Conservation (phyloP, 768 basidiomycete species). For the Fistulinella prunicolor region DNA sequence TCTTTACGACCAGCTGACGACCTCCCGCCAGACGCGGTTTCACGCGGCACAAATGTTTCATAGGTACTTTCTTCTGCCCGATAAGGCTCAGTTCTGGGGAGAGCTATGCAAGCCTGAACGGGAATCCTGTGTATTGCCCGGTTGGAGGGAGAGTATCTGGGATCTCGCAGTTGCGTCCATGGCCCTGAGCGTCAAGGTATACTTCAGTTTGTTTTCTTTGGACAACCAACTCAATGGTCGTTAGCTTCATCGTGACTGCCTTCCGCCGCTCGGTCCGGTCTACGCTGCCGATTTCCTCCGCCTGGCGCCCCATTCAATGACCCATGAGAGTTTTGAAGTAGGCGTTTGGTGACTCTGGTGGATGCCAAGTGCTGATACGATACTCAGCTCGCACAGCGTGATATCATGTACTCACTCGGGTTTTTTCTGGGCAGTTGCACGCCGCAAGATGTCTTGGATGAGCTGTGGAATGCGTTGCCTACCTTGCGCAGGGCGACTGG, state of each 20-base stretch:
- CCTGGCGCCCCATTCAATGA: constrained; percentile 47
- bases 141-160: constrained; percentile 44
- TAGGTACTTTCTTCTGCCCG: constrained; percentile 49
- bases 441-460: constrained; percentile 48
- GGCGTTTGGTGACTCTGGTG: neutral
- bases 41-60: constrained; percentile 62
- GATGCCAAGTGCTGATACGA: neutral
- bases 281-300: constrained; percentile 48
- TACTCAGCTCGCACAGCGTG: constrained; percentile 51
- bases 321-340: constrained; percentile 55
- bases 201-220: neutral
- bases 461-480: constrained; percentile 56
- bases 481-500: constrained; percentile 43
- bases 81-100: constrained; percentile 14
- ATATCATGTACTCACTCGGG: constrained; percentile 46
- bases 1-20: constrained; percentile 51
- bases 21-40: constrained; percentile 58
- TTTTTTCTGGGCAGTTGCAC: constrained; percentile 55
- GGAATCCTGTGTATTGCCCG: no score
- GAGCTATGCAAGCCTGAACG: neutral
- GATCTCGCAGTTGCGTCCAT: constrained; percentile 57
- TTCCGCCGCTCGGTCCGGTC: constrained; percentile 53
- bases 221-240: neutral
- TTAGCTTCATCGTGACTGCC: constrained; percentile 63
- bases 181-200: constrained; percentile 60